Evolutionary conservation across 371 early-diverging fungal species (phyloP), one percentile per base, ranked within the genome.

Genomic region (Mucor piriformis): DNA sequence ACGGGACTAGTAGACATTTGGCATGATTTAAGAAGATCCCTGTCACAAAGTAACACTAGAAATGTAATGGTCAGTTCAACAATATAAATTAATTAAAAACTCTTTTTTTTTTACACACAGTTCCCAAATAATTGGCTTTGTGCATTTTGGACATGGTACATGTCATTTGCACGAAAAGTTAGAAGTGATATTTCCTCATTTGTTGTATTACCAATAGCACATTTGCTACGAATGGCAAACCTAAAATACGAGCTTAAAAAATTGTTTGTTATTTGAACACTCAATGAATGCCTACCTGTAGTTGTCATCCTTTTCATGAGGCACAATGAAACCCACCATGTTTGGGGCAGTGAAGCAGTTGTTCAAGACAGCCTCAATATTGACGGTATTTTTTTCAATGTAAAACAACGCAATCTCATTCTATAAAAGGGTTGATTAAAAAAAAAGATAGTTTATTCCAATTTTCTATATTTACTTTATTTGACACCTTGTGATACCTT

Each of bases 191-290:
- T 42, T 47, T 64, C 52, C 11, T 57, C 54, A 34, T 59, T 42
- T 2, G 13, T 23, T 40, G 59, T 64, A 25, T 64, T 64, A 23
- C 64, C 64, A 18, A 64, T 49, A 21, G 54, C 57, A 20, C 54
- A 57, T 59, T 64, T 64, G 49, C 64, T 64, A 40, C 59, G 59
- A 16, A 64, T 59, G 33, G 64, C 54, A 54, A 64, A 59, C 40
- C 54, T 24, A 25, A 46, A 24, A 24, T 13, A 24, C 33, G n/a
- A 15, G 50, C n/a, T n/a, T n/a, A n/a, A n/a, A n/a, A n/a, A n/a
- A n/a, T n/a, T n/a, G n/a, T 16, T 40, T 16, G 6, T 40, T 7
- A 40, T 40, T 40, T 40, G 2, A 6, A 6, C 16, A 40, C 16
- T 16, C 6, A n/a, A 49, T 32, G 6, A 11, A 49, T 55, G 4